phyloP scores from a whole-genome alignment of 129 eudicot species.

The Scalesia atractyloides region DNA sequence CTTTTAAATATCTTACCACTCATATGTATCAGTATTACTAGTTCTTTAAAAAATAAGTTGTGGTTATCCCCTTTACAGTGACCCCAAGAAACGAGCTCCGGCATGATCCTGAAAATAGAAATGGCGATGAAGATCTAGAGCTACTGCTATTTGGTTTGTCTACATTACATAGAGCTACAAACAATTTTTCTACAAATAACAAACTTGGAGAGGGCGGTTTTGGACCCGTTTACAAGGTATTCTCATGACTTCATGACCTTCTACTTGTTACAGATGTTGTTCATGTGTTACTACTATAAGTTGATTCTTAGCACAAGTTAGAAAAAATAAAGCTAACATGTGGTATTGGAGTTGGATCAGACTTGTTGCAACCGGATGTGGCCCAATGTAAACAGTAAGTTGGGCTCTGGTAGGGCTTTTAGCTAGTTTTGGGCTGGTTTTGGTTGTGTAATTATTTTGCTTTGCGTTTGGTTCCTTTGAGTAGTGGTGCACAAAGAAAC shows the following conservation, averaged over 20 bases:
- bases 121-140: slow-evolving; percentile 22
- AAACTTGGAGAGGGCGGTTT: slow-evolving; percentile 29
- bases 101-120: slow-evolving; percentile 2
- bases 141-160: slow-evolving; percentile 21
- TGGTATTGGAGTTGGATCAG: no score
- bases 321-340: no score
- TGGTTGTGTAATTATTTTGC: no score
- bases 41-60: background rate
- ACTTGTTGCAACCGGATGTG: no score
- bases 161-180: slow-evolving; percentile 26
- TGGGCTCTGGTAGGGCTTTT: no score
- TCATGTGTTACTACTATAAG: background rate
- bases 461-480: no score
- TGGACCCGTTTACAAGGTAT: slow-evolving; percentile 20
- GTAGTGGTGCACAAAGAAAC: no score
- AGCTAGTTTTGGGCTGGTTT: no score
- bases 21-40: background rate
- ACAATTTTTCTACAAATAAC: slow-evolving; percentile 20
- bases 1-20: background rate
- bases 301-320: background rate
- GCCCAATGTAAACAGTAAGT: no score
- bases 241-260: background rate
- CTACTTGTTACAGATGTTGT: background rate
- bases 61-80: background rate
- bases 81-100: background rate